A percentile compares a stretch with the other conserved stretches of the same genome.
Evolutionary conservation across 2,329 filamentous ascomycete species (phyloP).

Genomic region (Colletotrichum graminicola): DNA sequence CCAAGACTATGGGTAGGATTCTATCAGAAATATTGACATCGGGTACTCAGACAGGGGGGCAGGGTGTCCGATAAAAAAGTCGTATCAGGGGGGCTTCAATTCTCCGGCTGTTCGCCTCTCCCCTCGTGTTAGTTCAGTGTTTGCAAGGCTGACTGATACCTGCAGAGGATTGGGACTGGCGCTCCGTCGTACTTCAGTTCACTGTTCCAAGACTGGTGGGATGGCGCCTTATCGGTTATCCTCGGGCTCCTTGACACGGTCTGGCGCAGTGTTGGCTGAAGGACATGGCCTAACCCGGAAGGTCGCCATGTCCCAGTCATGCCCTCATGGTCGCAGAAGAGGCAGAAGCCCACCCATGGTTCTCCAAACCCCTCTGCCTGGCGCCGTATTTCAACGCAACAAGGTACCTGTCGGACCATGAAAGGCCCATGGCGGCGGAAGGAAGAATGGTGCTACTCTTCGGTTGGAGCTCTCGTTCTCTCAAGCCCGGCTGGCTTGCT

Average conservation of each 20-base stretch:
- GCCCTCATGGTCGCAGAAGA: neutral
- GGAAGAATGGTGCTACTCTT: neutral
- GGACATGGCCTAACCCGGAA: constrained; percentile 18
- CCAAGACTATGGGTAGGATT: neutral
- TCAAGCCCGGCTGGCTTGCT: neutral
- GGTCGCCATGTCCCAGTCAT: constrained; percentile 15
- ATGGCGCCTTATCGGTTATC: constrained; percentile 21
- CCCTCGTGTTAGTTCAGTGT: constrained; percentile 17
- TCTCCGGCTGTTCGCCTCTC: neutral
- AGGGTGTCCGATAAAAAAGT: constrained; percentile 10
- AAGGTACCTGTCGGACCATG: constrained; percentile 4
- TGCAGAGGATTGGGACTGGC: constrained; percentile 30
- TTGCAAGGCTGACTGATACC: constrained; percentile 35
- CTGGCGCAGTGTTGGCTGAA: constrained; percentile 23
- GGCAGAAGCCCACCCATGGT: neutral
- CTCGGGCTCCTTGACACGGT: constrained; percentile 17
- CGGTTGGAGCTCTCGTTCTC: neutral
- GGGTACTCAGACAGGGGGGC: neutral
- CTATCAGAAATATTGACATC: neutral
- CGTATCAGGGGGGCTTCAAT: constrained; percentile 4
- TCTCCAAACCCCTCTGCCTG: neutral
- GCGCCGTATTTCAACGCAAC: neutral
- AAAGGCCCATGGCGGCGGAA: neutral
- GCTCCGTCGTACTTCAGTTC: constrained; percentile 7
- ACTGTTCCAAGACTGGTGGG: constrained; percentile 33